Base-by-base conservation (phyloP, 2,329 filamentous ascomycete genomes). In the Daldinia eschscholtzii region DNA sequence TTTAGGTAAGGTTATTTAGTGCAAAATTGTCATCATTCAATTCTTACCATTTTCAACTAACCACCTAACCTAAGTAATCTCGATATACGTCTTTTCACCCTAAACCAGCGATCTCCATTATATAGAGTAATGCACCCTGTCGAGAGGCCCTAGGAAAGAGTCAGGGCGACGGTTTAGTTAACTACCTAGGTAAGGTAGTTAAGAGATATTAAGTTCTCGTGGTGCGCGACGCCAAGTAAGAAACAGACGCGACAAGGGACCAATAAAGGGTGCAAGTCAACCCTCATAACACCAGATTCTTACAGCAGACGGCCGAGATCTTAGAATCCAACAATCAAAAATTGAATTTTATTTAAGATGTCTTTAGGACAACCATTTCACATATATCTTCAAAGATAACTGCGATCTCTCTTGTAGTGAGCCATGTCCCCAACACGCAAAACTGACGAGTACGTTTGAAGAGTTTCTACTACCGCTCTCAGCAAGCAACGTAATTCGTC, bases 21-120 rank as follows among this genome's bases (percentile, higher is more conserved):
- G 12, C 44, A 48, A 26, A 15, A 28, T 13, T 48, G 12, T 20
- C 23, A 12, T 28, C 44, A 28, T 48, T 48, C 20, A 15, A 28
- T 28, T 48, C 23, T 28, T 46, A 20, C 9, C 44, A 48, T 48
- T 48, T 48, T 28, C 12, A 28, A 48, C 44, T 12, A 48, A 48
- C 5, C 20, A 23, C 20, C 20, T 23, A 23, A 23, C 20, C 20
- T 23, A 23, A 2, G 20, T 23, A 1, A 23, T 23, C 7, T 4
- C n/a, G 5, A 48, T 48, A 26, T 28, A 4, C 12, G 28, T 48
- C 23, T 48, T 48, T 28, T 28, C 12, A 23, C 23, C 6, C 12
- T 28, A 5, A 26, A 48, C 28, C 10, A 48, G 44, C 6, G 15
- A 28, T 48, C 44, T 15, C 23, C 6, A 48, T 15, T n/a, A 18